Conservation (phyloP, 225 moss, liverwort and hornwort species). For the Asterella californica region DNA sequence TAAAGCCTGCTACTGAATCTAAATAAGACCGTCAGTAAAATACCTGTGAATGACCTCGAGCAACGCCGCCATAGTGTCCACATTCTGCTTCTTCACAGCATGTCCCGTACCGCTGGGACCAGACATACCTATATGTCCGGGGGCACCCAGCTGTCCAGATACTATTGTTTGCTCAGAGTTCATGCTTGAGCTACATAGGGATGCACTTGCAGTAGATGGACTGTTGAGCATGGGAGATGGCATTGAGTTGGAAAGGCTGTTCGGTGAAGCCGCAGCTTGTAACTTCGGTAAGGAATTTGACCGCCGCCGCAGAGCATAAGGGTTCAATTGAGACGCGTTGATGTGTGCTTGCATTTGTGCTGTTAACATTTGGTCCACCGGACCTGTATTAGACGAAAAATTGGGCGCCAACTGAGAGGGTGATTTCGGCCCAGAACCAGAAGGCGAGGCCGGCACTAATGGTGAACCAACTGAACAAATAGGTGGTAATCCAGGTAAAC, state of each 20-base stretch:
- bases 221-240: conserved; percentile 57
- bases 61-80: conserved; percentile 50
- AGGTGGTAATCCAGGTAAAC: conserved; percentile 24
- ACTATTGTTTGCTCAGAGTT: conserved; percentile 52
- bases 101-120: conserved; percentile 46
- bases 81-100: conserved; percentile 43
- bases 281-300: conserved; percentile 63
- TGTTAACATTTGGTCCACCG: conserved; percentile 62
- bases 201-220: conserved; percentile 61
- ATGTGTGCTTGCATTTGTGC: conserved; percentile 31
- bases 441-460: conserved; percentile 40
- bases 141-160: conserved; percentile 23
- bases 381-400: conserved; percentile 63
- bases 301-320: conserved; percentile 45
- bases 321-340: conserved; percentile 20
- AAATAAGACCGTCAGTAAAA: background rate
- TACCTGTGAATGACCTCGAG: conserved; percentile 71
- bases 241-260: conserved; percentile 50
- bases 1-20: background rate
- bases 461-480: conserved; percentile 17
- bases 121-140: conserved; percentile 41
- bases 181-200: conserved; percentile 54
- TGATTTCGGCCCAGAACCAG: conserved; percentile 60
- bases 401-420: conserved; percentile 65
- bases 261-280: conserved; percentile 39